Evolutionary conservation across 73 alveolate species (phyloP), one percentile per base, ranked within the genome.

Genomic region (Paramecium octaurelia): DNA sequence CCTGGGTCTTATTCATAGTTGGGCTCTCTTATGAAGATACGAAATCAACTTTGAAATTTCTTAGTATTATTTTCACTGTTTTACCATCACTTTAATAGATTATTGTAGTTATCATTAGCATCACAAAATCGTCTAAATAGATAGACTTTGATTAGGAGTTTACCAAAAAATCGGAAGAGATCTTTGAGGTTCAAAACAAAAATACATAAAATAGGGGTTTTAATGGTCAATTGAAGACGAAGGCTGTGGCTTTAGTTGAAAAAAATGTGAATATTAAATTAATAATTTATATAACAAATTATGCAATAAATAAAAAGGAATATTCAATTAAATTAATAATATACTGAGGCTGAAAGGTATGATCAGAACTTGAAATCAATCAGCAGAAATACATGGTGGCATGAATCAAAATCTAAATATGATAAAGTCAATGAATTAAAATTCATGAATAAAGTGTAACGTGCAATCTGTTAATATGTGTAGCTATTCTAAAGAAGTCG

Each of bases 321-420:
- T 48, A 80, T 80, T 31, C 48, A 80, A 46, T 9, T 43, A 24
- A 80, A 80, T 48, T 20, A 21, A 18, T 24, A 48, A 42, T 80
- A 44, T 35, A 44, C 57, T 36, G 91, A 80, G 6, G 91, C 91
- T 4, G 91, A 80, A 42, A 80, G 75, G 48, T 80, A 80, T 80
- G 91, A 80, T 80, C 18, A 80, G 24, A 80, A 46, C 31, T 48
- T 80, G 18, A 80, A 80, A 80, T 34, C 91, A 20, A 80, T 80
- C 16, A 31, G 64, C 8, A 80, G 91, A 80, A 80, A 80, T 20
- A 80, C 91, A 31, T 80, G 91, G 91, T 80, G 91, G 91, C 91
- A 80, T 48, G 91, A 80, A 80, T 80, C 91, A 31, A 80, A 80
- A 80, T 80, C 91, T 40, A 80, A 80, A 80, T 80, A 12, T 80